phyloP scores from a whole-genome alignment of 106 monocot genomes.

The Dendrobium nobile region DNA sequence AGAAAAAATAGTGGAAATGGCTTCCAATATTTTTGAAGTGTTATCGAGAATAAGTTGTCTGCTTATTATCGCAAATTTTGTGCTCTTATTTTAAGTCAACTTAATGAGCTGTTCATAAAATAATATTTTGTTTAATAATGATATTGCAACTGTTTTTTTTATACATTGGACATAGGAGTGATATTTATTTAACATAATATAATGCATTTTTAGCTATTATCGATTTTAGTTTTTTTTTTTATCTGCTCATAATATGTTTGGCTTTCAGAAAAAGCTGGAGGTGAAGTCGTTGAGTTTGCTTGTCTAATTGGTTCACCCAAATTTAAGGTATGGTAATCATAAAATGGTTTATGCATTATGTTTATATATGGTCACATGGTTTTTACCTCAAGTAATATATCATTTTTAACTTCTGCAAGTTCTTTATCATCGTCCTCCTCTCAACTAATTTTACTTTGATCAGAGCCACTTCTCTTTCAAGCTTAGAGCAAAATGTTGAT shows the following conservation, averaged over 20 bases:
- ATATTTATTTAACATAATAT: too few species aligned
- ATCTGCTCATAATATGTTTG: constrained; percentile 1
- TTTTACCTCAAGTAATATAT: not conserved
- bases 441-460: not conserved
- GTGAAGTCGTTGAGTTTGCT: constrained; percentile 74
- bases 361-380: not conserved
- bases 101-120: not conserved
- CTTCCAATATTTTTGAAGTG: not conserved
- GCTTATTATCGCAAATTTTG: not conserved
- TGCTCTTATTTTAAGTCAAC: not conserved
- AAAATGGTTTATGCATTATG: not conserved
- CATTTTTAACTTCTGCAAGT: too few species aligned
- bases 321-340: constrained; percentile 60
- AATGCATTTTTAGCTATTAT: too few species aligned
- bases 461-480: too few species aligned
- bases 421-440: not conserved
- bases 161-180: too few species aligned
- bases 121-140: not conserved
- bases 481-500: too few species aligned
- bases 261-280: constrained; percentile 51
- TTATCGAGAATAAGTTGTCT: not conserved
- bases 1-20: not conserved
- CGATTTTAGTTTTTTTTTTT: not conserved
- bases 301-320: constrained; percentile 75
- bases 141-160: too few species aligned